A percentile compares a stretch with the other conserved stretches of the same genome.
Conservation (phyloP, 495 filamentous ascomycete genomes). For the Hypoxylon cercidicola region DNA sequence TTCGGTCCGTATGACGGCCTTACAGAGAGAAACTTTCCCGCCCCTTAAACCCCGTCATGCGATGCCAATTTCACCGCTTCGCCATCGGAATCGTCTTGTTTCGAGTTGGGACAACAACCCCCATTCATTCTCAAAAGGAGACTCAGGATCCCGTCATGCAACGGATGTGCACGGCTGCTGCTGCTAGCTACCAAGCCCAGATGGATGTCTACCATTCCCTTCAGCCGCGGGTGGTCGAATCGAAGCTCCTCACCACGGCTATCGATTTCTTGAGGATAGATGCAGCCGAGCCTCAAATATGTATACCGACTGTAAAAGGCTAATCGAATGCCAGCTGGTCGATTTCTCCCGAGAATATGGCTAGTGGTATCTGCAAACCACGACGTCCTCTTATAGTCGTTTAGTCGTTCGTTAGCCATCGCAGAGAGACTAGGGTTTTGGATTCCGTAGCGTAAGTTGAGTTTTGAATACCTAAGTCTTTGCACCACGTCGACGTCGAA, state of each 20-base stretch:
- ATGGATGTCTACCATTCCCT: neutral
- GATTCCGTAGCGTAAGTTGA: constrained; percentile 18
- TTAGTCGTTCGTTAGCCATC: constrained; percentile 1
- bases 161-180: neutral
- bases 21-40: constrained; percentile 24
- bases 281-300: constrained; percentile 16
- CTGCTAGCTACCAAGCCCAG: neutral
- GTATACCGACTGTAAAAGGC: neutral
- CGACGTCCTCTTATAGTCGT: neutral
- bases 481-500: constrained; percentile 7
- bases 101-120: constrained; percentile 8
- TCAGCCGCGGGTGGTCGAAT: neutral
- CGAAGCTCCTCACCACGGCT: constrained; percentile 4
- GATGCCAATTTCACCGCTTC: constrained; percentile 18
- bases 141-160: constrained; percentile 4
- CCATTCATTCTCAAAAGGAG: constrained; percentile 9
- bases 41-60: constrained; percentile 28
- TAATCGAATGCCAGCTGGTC: neutral
- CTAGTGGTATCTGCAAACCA: constrained; percentile 1
- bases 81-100: constrained; percentile 9
- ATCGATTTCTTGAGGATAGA: constrained; percentile 5
- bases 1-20: constrained; percentile 31
- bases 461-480: constrained; percentile 11
- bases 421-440: neutral
- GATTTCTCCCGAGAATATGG: neutral